Conservation (phyloP, 805 yeast species). For the Pichia eremophila region DNA sequence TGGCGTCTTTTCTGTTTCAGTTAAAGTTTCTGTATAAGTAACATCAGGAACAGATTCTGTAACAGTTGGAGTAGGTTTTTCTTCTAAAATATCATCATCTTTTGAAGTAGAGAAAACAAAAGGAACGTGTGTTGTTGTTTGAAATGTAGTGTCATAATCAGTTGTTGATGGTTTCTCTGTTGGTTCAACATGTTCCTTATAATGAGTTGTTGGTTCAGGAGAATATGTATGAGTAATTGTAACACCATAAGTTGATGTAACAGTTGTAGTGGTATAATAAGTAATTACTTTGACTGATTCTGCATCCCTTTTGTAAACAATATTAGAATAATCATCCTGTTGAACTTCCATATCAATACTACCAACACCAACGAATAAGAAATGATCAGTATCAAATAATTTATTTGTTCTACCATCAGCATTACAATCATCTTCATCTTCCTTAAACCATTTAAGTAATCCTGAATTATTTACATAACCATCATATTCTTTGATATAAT, state of each 20-base stretch:
- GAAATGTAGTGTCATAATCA: not conserved
- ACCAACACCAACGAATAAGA: conserved; percentile 23
- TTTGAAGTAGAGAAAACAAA: not conserved
- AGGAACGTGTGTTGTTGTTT: not conserved
- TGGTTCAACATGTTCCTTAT: not conserved
- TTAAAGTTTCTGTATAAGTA: not conserved
- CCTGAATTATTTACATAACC: not conserved
- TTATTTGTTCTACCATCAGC: conserved; percentile 6
- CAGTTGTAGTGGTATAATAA: conserved; percentile 9
- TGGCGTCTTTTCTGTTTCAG: not conserved
- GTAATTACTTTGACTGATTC: conserved; percentile 2
- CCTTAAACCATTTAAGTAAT: conserved; percentile 5
- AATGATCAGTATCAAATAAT: conserved; percentile 19
- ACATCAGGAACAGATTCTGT: not conserved
- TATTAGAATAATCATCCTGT: not conserved
- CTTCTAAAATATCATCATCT: not conserved
- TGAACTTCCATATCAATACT: conserved; percentile 7
- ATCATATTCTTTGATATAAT: conserved; percentile 1
- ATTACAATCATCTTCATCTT: conserved; percentile 12
- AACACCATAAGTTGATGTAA: conserved; percentile 4
- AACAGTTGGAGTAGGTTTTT: not conserved
- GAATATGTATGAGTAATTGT: not conserved
- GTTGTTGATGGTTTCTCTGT: not conserved
- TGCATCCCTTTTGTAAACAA: not conserved
- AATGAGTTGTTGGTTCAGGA: not conserved